Percentiles rank a stretch among this genome's conserved stretches.
Conservation (phyloP, 768 basidiomycete species). For the Trametes punicea region DNA sequence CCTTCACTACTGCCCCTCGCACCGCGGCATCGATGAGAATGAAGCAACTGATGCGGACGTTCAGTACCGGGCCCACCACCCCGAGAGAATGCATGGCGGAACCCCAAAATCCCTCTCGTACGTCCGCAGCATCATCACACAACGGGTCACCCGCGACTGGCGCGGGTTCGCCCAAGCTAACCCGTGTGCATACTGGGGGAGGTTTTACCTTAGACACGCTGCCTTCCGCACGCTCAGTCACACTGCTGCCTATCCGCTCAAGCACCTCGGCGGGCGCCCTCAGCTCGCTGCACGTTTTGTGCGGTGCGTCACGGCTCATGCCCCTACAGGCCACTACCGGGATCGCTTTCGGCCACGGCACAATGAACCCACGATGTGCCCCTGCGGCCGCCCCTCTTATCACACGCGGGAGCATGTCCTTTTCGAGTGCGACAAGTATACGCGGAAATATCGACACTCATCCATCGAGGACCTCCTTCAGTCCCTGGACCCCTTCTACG, state of each 20-base stretch:
- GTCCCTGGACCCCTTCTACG: constrained; percentile 1
- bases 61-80: neutral
- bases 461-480: neutral
- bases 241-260: neutral
- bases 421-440: too few relatives aligned
- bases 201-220: neutral
- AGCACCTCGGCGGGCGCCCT: neutral
- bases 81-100: too few relatives aligned
- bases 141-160: neutral
- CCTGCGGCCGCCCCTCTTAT: neutral
- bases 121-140: neutral
- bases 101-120: neutral
- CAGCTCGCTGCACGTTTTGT: neutral
- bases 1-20: neutral
- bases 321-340: neutral
- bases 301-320: neutral
- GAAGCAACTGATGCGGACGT: neutral
- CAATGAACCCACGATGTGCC: neutral
- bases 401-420: neutral
- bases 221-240: neutral
- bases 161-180: neutral
- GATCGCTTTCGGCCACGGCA: too few relatives aligned
- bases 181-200: neutral
- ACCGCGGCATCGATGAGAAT: neutral
- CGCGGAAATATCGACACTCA: neutral